Evolutionary conservation across 176 grass and related monocot species (phyloP), one percentile per base, ranked within the genome.

Genomic region (Juncus effusus): DNA sequence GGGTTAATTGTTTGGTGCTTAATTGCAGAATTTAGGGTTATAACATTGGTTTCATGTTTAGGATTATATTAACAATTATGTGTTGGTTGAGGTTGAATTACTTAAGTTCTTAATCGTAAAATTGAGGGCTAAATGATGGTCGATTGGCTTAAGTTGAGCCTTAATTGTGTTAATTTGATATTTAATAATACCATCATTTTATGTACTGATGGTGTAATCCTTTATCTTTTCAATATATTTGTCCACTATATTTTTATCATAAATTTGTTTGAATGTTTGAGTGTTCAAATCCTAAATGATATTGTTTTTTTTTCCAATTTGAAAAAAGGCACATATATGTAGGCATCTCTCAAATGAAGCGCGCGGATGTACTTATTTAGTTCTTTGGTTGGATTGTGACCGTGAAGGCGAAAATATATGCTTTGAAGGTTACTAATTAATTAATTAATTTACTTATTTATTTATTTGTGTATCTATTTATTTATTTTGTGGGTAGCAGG

Each of bases 331-430:
- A 61, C 93, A 97, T 85, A 92, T 92, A 62, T 78, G 76, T 54
- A 89, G 88, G 74, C 93, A 97, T 92, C 72, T 97, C 72, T 79
- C 88, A 45, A 88, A 86, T 68, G 93, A 97, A 92, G 85, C 93
- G 59, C 77, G 85, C 71, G 82, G 88, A 4, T 97, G 82, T 62
- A 77, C 66, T 55, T 97, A 82, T 62, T 84, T 96, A 67, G 65
- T 96, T 71, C 74, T 96, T 66, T 91, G 93, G 93, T 82, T 96
- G 79, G 93, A 96, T 75, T 96, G 93, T 50, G 88, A 96, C 4
- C 79, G 93, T 67, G 93, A 91, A 91, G 93, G 93, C 73, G 93
- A 96, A 91, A 96, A 96, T 64, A 96, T 96, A 86, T 91, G 93
- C 62, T 96, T 83, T 72, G 93, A 96, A 96, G 93, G 93, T 96